Conservation (phyloP, 495 filamentous ascomycete species). For the Tirmania nivea region DNA sequence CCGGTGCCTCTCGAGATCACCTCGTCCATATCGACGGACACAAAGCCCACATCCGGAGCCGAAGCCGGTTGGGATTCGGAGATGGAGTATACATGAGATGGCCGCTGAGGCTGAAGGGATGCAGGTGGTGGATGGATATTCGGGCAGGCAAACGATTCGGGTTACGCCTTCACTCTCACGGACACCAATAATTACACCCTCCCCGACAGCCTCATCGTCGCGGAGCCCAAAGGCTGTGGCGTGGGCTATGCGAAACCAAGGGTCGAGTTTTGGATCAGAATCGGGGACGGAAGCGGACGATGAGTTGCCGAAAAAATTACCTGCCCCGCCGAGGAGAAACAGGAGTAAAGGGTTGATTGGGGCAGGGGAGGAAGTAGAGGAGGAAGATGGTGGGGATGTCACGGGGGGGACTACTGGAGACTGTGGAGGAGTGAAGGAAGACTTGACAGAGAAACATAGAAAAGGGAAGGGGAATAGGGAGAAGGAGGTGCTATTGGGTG, state of each 20-base stretch:
- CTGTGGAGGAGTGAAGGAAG: constrained; percentile 1
- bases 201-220: background rate
- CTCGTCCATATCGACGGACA: background rate
- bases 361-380: constrained; percentile 8
- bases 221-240: background rate
- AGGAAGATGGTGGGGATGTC: constrained; percentile 4
- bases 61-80: background rate
- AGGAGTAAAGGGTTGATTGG: constrained; percentile 13
- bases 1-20: background rate
- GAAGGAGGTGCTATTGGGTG: background rate
- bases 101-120: background rate
- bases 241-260: background rate
- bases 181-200: background rate
- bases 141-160: background rate
- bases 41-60: background rate
- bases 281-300: constrained; percentile 19
- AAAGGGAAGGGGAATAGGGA: constrained; percentile 2
- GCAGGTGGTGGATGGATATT: background rate
- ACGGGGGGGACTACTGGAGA: constrained; percentile 3
- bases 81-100: background rate
- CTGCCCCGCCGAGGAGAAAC: constrained; percentile 14
- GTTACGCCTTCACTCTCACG: background rate
- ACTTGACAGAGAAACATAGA: constrained; percentile 2
- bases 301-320: constrained; percentile 15
- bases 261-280: constrained; percentile 6